Base-by-base conservation (phyloP, 352 stramenopile genomes). In the Phytopythium montanum region DNA sequence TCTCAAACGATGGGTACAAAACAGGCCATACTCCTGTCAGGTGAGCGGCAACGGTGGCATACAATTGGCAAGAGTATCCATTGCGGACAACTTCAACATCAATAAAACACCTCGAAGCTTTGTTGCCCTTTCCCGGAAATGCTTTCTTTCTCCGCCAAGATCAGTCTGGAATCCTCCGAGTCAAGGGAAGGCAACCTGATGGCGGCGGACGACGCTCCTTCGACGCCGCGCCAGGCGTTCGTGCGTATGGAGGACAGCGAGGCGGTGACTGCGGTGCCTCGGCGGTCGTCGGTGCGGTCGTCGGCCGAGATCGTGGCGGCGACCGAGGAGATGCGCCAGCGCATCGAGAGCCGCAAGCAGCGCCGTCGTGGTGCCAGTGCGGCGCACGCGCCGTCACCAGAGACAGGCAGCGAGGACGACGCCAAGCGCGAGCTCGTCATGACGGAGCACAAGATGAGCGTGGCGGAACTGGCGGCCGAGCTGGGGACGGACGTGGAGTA, bases 261-360 rank as follows among this genome's bases (percentile, higher is more conserved):
- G 21, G 7, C 54, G 9, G 62, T n/a, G n/a, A n/a, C n/a, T n/a
- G n/a, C 66, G 58, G 23, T 49, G n/a, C 52, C 52, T 1, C 52
- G 9, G 36, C 69, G 69, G 19, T 71, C 71, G 56, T 73, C 60
- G 34, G 64, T 81, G 61, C 74, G 74, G 25, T 84, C 74, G 69
- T 84, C 72, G 36, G 75, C 72, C 29, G 75, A 84, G 57, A 84
- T 84, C 64, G 72, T 85, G 56, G 75, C 70, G 12, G 72, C 70
- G 38, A 80, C 72, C 28, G 75, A 60, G 21, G 75, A 85, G 61
- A 85, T 85, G 72, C 75, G 75, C 26, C 75, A 85, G 51, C 75
- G 75, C 54, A 78, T 85, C 36, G 72, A 85, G 61, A 79, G 70
- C 52, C 72, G 72, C 48, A 78, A 76, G 50, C 38, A 58, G 26